These are phyloP conservation scores for Aureobasidium sp. DNA, from an alignment of 2,329 filamentous ascomycete species.

Conservation along the genomic window DNA sequence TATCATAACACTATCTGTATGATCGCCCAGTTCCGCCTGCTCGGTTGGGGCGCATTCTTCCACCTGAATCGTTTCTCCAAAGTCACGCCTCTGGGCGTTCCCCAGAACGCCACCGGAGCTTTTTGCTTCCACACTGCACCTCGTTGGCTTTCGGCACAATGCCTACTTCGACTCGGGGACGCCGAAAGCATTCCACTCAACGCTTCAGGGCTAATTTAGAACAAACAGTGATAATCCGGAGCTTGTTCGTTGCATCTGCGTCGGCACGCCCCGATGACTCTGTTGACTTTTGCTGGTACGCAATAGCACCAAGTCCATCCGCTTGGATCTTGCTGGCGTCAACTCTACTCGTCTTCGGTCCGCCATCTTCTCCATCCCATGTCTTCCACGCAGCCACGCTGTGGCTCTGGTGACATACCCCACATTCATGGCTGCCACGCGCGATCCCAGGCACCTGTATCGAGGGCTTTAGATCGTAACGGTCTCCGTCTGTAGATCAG, in stretches of 20 bases:
- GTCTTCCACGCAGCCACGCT: neutral
- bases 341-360: constrained; percentile 1
- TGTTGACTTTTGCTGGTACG: constrained; percentile 2
- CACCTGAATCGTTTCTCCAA: constrained; percentile 3
- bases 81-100: constrained; percentile 1
- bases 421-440: constrained; percentile 13
- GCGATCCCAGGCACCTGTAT: neutral
- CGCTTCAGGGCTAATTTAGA: constrained; percentile 4
- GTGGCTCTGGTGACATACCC: neutral
- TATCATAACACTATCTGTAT: neutral
- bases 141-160: constrained; percentile 1
- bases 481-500: neutral
- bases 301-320: neutral
- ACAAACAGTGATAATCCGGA: neutral
- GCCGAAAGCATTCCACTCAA: constrained; percentile 2
- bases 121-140: neutral
- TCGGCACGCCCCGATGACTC: constrained; percentile 2
- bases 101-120: constrained; percentile 8
- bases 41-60: neutral
- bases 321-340: neutral
- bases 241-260: neutral
- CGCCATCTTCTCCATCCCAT: neutral
- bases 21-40: neutral
- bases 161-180: neutral
- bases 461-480: neutral